Conservation (phyloP, 257 asterid species). For the Plantago ovata region DNA sequence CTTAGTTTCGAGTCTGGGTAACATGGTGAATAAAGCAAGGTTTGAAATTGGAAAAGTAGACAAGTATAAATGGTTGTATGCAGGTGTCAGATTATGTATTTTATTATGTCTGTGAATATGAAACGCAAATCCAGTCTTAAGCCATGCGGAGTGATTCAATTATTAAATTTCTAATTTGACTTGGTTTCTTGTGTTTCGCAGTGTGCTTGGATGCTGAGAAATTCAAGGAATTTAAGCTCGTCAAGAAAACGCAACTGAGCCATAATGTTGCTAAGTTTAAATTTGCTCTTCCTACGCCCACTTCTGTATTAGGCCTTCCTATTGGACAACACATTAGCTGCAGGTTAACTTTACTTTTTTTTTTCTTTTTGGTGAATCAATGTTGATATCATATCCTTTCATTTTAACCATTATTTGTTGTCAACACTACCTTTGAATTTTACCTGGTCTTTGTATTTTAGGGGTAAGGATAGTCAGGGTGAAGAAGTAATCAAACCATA, state of each 20-base stretch:
- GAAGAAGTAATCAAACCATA: constrained; percentile 96
- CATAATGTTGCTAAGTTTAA: constrained; percentile 87
- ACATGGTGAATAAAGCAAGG: neutral
- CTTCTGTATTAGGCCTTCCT: constrained; percentile 79
- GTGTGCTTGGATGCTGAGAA: constrained; percentile 78
- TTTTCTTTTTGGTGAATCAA: neutral
- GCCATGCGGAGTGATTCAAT: too few species aligned
- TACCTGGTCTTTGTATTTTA: constrained; percentile 22
- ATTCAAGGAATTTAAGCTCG: constrained; percentile 84
- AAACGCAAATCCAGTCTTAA: neutral
- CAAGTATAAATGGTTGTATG: neutral
- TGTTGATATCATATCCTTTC: neutral
- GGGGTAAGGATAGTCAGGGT: constrained; percentile 94
- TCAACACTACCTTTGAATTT: constrained; percentile 2
- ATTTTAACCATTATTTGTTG: neutral
- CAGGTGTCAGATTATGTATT: too few species aligned
- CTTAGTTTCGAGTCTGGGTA: too few species aligned
- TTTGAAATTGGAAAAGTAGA: neutral
- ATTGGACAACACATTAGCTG: constrained; percentile 94
- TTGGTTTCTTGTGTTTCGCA: constrained; percentile 27
- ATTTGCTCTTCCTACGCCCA: constrained; percentile 78
- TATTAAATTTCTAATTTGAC: constrained; percentile 13
- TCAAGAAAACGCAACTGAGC: constrained; percentile 67
- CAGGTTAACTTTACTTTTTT: constrained; percentile 37
- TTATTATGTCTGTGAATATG: neutral